Base-by-base conservation (phyloP, 495 filamentous ascomycete species). In the Penicillium pancosmium region DNA sequence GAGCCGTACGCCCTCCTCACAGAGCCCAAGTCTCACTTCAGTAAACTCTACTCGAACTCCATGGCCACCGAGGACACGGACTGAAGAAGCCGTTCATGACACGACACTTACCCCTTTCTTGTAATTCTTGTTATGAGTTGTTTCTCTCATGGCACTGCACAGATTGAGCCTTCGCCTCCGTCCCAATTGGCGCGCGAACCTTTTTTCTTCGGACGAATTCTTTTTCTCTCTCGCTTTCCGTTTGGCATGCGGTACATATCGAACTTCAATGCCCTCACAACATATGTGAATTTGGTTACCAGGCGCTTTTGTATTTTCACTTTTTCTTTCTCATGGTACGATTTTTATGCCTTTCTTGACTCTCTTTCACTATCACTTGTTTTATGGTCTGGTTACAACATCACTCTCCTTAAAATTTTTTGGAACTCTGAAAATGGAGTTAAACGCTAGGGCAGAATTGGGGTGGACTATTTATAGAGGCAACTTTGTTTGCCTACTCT, bases 1-100 rank as follows among this genome's bases (percentile, higher is more conserved):
- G 71, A 70, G 35, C 81, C 81, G 1, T 69, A 69, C 52, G 67
- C 55, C 2, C 59, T 76, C 7, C 68, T 76, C 8, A 50, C 57
- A 1, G 60, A 71, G 3, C 66, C 68, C 15, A 62, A 62, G 46
- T 76, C 73, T 6, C 63, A 72, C 36, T 76, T 76, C 47, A 66
- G 64, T 49, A 61, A 56, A 35, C 49, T 76, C 4, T 76, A 76
- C 56, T 67, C 70, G 3, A 74, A 65, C 35, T 52, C 60, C 6
- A 59, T 58, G 52, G 58, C 46, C n/a, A 60, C 55, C 1, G 72
- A 73, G 23, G 65, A 72, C 16, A 50, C 53, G 11, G 57, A 71
- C 33, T 71, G 60, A 55, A 31, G 31, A 55, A 33, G 31, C 19
- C 34, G 21, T 34, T 38, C 49, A 15, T 8, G n/a, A 31, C 35